Percentiles rank a stretch among this genome's conserved stretches.
Conservation (phyloP, 2,329 filamentous ascomycete species). For the Clonostachys chloroleuca region DNA sequence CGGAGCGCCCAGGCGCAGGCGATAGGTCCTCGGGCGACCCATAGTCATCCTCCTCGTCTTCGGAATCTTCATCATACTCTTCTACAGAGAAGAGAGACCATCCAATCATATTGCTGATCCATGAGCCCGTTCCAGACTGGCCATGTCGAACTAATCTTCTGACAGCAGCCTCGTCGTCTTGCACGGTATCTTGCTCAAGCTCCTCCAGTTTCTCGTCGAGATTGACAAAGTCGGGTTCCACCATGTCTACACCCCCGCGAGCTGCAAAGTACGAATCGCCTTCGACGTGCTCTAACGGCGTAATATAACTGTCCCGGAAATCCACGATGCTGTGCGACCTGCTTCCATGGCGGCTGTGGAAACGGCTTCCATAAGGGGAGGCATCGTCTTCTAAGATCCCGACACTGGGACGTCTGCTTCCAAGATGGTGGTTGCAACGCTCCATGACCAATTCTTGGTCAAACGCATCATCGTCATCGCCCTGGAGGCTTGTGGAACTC, state of each 20-base stretch:
- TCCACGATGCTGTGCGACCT: constrained; percentile 25
- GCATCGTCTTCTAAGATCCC: constrained; percentile 27
- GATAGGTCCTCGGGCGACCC: constrained; percentile 18
- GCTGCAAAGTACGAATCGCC: constrained; percentile 23
- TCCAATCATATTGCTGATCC: constrained; percentile 54
- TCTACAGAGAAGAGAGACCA: constrained; percentile 61
- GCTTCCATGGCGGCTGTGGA: constrained; percentile 38
- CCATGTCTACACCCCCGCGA: constrained; percentile 21
- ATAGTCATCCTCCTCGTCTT: constrained; percentile 31
- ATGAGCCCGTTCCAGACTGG: constrained; percentile 47
- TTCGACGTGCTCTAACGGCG: constrained; percentile 31
- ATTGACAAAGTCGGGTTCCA: constrained; percentile 55
- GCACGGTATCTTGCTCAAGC: constrained; percentile 41
- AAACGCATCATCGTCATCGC: constrained; percentile 45
- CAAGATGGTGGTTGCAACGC: constrained; percentile 26
- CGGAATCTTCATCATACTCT: constrained; percentile 50
- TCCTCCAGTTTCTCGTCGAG: constrained; percentile 55
- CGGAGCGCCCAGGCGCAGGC: constrained; percentile 17
- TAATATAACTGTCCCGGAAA: constrained; percentile 31
- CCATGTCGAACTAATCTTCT: constrained; percentile 50
- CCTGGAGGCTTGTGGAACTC: constrained; percentile 58
- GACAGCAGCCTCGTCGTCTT: constrained; percentile 55
- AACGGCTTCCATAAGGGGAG: constrained; percentile 45
- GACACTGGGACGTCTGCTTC: constrained; percentile 40
- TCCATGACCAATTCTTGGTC: constrained; percentile 47